Conservation (phyloP, 129 eudicot genomes). For the Ambrosia artemisiifolia region DNA sequence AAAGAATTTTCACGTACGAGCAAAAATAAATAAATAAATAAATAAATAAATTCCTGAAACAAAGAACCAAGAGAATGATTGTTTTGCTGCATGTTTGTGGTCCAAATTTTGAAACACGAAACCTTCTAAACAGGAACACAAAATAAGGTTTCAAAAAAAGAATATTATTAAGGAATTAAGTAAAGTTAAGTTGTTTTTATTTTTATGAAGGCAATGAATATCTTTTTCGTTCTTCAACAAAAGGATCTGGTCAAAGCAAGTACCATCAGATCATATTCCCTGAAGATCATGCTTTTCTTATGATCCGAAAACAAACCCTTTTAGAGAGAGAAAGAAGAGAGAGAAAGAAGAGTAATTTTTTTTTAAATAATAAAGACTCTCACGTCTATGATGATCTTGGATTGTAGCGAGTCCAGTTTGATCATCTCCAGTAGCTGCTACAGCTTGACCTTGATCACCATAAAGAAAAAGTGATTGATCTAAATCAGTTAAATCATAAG, state of each 20-base stretch:
- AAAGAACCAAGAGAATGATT: conserved; percentile 27
- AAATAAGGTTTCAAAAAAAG: conserved; percentile 25
- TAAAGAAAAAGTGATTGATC: conserved; percentile 88
- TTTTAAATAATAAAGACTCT: conserved; percentile 16
- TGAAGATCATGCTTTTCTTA: conserved; percentile 45
- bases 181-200: conserved; percentile 25
- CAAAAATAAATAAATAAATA: not conserved
- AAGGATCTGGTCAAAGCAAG: conserved; percentile 84
- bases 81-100: conserved; percentile 44
- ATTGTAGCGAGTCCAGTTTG: conserved; percentile 47
- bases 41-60: not conserved
- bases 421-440: conserved; percentile 24
- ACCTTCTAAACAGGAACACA: conserved; percentile 33
- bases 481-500: conserved; percentile 84
- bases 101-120: conserved; percentile 33
- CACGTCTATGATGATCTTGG: conserved; percentile 74
- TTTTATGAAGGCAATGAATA: conserved; percentile 18
- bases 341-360: conserved; percentile 3
- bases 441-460: conserved; percentile 63
- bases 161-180: conserved; percentile 25
- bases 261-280: conserved; percentile 45
- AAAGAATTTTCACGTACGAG: conserved; percentile 5
- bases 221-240: conserved; percentile 28
- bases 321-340: conserved; percentile 28
- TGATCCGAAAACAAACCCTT: conserved; percentile 37